Percentiles rank a stretch among this genome's conserved stretches.
Evolutionary conservation across 768 basidiomycete genomes (phyloP).

Genomic region (Hygrocybe coccinea): DNA sequence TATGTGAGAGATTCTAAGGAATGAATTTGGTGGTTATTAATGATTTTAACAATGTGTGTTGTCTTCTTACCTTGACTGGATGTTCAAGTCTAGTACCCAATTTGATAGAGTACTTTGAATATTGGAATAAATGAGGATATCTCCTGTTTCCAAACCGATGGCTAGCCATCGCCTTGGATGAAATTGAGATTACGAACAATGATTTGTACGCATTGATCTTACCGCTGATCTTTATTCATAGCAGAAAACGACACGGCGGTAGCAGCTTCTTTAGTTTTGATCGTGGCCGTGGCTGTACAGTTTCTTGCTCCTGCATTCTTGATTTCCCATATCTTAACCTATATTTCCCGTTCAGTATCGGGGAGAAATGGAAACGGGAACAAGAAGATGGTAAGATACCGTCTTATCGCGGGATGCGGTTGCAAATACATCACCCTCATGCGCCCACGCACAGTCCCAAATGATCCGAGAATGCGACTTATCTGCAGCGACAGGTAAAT

Average conservation of each 20-base stretch:
- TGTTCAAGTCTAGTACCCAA: constrained; percentile 45
- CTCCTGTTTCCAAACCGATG: constrained; percentile 80
- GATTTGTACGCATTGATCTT: constrained; percentile 10
- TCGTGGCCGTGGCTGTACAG: constrained; percentile 56
- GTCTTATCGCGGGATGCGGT: constrained; percentile 96
- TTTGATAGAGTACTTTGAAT: constrained; percentile 22
- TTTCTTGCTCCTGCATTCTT: constrained; percentile 28
- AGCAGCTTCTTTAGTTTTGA: constrained; percentile 71
- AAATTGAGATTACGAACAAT: neutral
- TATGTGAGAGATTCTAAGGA: constrained; percentile 61
- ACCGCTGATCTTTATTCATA: constrained; percentile 39
- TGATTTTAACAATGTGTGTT: neutral
- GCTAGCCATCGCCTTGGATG: constrained; percentile 54
- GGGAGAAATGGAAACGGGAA: neutral
- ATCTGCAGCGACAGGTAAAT: constrained; percentile 57
- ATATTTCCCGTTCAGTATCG: neutral
- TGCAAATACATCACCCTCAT: constrained; percentile 73
- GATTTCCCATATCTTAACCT: constrained; percentile 83
- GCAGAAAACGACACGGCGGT: constrained; percentile 72
- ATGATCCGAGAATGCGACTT: constrained; percentile 91
- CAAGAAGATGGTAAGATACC: constrained; percentile 38
- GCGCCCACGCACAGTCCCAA: constrained; percentile 91
- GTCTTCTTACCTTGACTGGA: constrained; percentile 48
- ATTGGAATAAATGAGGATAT: constrained; percentile 58
- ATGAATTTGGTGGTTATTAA: constrained; percentile 2